Evolutionary conservation across 2,329 filamentous ascomycete genomes (phyloP).

Genomic region (Aureobasidium uvarum): DNA sequence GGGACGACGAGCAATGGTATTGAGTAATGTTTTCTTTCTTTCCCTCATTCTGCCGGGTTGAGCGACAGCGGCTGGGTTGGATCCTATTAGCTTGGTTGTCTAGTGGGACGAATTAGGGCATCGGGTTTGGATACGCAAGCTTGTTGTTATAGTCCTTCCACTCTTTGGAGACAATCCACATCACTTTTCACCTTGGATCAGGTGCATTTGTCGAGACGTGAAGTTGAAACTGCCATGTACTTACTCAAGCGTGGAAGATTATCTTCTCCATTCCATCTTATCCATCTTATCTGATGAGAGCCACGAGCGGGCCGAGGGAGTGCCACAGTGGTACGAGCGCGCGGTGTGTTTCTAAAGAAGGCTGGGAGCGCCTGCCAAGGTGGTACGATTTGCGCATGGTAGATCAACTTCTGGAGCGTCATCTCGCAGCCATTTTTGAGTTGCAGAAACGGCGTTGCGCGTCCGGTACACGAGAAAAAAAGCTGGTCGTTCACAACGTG

Average conservation of each 20-base stretch:
- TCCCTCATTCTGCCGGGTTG: neutral
- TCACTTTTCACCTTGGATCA: neutral
- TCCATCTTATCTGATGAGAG: slow-evolving; percentile 24
- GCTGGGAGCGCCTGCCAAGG: slow-evolving; percentile 12
- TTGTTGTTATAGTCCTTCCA: neutral
- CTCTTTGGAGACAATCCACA: slow-evolving; percentile 4
- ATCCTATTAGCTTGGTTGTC: neutral
- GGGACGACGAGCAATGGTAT: slow-evolving; percentile 15
- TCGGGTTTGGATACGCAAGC: slow-evolving; percentile 6
- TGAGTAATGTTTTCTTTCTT: slow-evolving; percentile 25
- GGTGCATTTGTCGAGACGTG: neutral
- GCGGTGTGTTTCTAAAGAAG: neutral
- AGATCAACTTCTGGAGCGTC: slow-evolving; percentile 9
- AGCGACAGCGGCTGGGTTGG: neutral
- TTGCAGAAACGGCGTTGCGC: neutral
- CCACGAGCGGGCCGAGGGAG: neutral
- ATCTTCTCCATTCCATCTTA: slow-evolving; percentile 6
- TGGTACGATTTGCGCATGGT: slow-evolving; percentile 19
- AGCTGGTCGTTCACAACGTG: neutral
- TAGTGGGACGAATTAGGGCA: slow-evolving; percentile 2
- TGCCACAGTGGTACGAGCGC: slow-evolving; percentile 21
- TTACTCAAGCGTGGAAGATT: neutral
- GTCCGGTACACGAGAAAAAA: neutral
- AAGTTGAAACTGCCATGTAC: neutral
- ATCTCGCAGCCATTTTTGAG: slow-evolving; percentile 1